These are phyloP conservation scores for Aaosphaeria pasadenensis DNA, from an alignment of 2,329 filamentous ascomycete genomes.

Conservation along the genomic window DNA sequence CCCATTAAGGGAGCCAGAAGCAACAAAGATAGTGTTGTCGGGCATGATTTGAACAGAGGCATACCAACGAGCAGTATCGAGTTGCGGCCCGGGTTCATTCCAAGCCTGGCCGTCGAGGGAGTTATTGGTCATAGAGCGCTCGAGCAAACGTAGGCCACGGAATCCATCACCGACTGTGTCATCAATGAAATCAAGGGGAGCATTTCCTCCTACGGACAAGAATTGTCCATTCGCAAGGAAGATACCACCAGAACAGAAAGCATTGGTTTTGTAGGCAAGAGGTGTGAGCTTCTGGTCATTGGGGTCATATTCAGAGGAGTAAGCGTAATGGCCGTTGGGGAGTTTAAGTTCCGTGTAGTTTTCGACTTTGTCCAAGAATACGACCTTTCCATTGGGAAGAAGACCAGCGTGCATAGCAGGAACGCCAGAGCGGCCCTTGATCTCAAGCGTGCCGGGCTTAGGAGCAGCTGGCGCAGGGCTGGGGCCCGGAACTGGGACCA, in stretches of 20 bases:
- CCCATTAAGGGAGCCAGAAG: slow-evolving; percentile 59
- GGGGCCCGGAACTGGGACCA: slow-evolving; percentile 39
- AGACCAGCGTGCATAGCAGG: slow-evolving; percentile 62
- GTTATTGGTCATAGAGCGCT: slow-evolving; percentile 44
- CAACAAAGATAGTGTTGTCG: slow-evolving; percentile 58
- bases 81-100: slow-evolving; percentile 55
- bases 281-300: slow-evolving; percentile 45
- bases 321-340: slow-evolving; percentile 55
- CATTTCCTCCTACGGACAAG: slow-evolving; percentile 58
- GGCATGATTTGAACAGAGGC: slow-evolving; percentile 58
- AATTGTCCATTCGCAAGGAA: slow-evolving; percentile 58
- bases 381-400: slow-evolving; percentile 56
- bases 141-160: slow-evolving; percentile 55
- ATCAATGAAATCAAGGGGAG: slow-evolving; percentile 54
- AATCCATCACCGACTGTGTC: slow-evolving; percentile 59
- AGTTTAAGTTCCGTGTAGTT: slow-evolving; percentile 59
- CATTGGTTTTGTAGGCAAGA: slow-evolving; percentile 56
- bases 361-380: slow-evolving; percentile 63
- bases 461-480: slow-evolving; percentile 46
- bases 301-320: slow-evolving; percentile 60
- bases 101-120: slow-evolving; percentile 50
- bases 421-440: slow-evolving; percentile 58
- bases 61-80: slow-evolving; percentile 59
- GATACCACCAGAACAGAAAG: slow-evolving; percentile 59
- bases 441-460: slow-evolving; percentile 46